phyloP scores from a whole-genome alignment of 176 grass and related monocot species.

The Puya raimondii region DNA sequence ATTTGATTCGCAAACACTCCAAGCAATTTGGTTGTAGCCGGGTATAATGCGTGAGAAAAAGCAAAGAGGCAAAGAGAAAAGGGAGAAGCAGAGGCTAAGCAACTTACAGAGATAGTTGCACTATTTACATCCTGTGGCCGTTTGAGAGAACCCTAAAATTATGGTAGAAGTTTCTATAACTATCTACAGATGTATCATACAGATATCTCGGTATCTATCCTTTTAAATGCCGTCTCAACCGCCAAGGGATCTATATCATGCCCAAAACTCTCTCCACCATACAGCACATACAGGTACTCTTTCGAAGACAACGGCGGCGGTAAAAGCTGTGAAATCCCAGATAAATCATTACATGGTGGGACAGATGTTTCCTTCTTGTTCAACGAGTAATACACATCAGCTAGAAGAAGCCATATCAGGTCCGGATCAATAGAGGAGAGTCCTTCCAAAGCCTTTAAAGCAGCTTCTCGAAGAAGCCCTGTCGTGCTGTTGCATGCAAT shows the following conservation, averaged over 20 bases:
- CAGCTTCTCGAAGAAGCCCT: conserved; percentile 46
- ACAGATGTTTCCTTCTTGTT: conserved; percentile 39
- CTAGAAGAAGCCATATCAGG: conserved; percentile 87
- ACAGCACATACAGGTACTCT: conserved; percentile 71
- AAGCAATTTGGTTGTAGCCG: no score
- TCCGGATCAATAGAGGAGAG: conserved; percentile 70
- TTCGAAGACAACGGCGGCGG: conserved; percentile 46
- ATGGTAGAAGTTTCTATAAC: conserved; percentile 2
- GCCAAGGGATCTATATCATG: conserved; percentile 53
- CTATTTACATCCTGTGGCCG: background rate
- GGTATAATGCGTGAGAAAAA: background rate
- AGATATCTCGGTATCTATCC: background rate
- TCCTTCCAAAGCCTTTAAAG: conserved; percentile 55
- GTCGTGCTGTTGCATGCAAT: conserved; percentile 61
- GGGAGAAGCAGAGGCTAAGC: background rate
- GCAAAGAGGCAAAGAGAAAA: background rate
- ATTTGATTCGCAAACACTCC: no score
- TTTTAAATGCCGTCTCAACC: conserved; percentile 21
- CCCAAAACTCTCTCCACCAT: conserved; percentile 57
- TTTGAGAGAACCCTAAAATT: background rate
- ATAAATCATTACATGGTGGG: conserved; percentile 28
- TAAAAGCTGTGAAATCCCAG: conserved; percentile 51
- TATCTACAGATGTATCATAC: background rate
- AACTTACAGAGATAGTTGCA: background rate
- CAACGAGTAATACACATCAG: conserved; percentile 74